phyloP scores from a whole-genome alignment of 768 basidiomycete genomes.

The Naganishia friedmannii region DNA sequence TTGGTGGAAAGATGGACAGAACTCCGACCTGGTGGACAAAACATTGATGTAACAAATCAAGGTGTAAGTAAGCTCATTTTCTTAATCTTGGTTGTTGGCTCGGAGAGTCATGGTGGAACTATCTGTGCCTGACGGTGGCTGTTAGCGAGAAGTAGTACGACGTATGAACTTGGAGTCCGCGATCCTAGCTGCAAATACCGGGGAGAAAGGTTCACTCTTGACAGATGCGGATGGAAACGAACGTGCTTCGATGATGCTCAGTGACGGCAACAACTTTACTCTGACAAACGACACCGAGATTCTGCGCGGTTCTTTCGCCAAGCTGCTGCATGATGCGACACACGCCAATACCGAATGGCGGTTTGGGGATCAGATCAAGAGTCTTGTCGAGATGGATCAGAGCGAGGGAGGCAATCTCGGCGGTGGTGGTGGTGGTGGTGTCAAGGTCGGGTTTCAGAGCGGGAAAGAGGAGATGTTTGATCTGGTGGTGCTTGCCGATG shows the following conservation, averaged over 20 bases:
- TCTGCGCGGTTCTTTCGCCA: conserved; percentile 41
- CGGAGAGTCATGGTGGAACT: not conserved
- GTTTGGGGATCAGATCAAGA: conserved; percentile 25
- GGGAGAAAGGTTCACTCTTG: conserved; percentile 38
- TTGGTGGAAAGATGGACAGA: conserved; percentile 38
- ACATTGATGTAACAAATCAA: conserved; percentile 38
- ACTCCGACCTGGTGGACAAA: conserved; percentile 40
- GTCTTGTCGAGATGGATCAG: conserved; percentile 29
- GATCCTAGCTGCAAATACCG: conserved; percentile 30
- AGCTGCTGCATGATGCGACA: conserved; percentile 32
- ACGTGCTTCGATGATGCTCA: conserved; percentile 26
- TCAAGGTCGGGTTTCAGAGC: conserved; percentile 37
- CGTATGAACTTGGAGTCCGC: conserved; percentile 37
- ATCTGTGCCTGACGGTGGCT: not conserved
- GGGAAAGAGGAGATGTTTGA: conserved; percentile 37
- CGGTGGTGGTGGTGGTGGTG: conserved; percentile 1
- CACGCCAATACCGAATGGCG: not conserved
- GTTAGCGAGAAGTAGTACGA: conserved; percentile 32
- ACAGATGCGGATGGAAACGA: conserved; percentile 31
- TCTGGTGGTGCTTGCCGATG: conserved; percentile 41
- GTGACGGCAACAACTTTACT: conserved; percentile 1
- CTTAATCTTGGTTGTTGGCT: no score
- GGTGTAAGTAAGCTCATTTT: conserved; percentile 29
- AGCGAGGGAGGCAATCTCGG: no score
- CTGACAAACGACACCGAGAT: conserved; percentile 44